Conservation (phyloP, 768 basidiomycete species). For the Plicaturopsis crispa region DNA sequence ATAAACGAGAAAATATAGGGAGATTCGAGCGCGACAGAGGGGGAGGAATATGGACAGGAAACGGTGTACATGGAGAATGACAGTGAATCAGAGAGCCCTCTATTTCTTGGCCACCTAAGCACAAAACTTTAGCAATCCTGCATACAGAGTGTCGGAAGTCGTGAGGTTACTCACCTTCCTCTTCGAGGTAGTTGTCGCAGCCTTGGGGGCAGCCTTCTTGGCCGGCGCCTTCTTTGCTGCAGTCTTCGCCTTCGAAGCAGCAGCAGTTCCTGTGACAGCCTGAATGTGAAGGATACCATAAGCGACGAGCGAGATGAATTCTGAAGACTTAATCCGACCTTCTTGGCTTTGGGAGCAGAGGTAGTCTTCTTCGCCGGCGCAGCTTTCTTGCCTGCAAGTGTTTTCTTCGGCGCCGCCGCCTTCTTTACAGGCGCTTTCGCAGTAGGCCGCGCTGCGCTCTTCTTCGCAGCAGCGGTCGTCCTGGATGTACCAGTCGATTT, state of each 20-base stretch:
- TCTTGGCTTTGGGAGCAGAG: slow-evolving; percentile 50
- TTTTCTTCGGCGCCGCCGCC: slow-evolving; percentile 17
- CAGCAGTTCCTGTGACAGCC: slow-evolving; percentile 43
- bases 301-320: neutral
- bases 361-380: slow-evolving; percentile 31
- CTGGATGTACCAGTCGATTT: too few relatives aligned
- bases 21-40: too few relatives aligned
- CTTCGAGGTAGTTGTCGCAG: slow-evolving; percentile 11
- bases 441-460: too few relatives aligned
- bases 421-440: slow-evolving; percentile 24
- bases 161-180: slow-evolving; percentile 9
- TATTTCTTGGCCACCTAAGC: too few relatives aligned
- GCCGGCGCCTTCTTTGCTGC: slow-evolving; percentile 19
- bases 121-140: slow-evolving; percentile 14
- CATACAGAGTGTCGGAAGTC: neutral
- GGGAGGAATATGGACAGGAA: too few relatives aligned
- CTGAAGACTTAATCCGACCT: slow-evolving; percentile 29
- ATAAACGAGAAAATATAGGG: too few relatives aligned
- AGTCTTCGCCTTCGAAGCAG: slow-evolving; percentile 25
- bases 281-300: slow-evolving; percentile 15
- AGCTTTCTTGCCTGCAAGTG: slow-evolving; percentile 24
- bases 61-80: too few relatives aligned
- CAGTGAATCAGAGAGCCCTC: too few relatives aligned
- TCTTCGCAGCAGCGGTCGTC: too few relatives aligned
- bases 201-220: slow-evolving; percentile 12